A percentile compares a stretch with the other conserved stretches of the same genome.
These are phyloP conservation scores for Meripilus lineatus DNA, from an alignment of 1,284 basidiomycete species.

Conservation along the genomic window DNA sequence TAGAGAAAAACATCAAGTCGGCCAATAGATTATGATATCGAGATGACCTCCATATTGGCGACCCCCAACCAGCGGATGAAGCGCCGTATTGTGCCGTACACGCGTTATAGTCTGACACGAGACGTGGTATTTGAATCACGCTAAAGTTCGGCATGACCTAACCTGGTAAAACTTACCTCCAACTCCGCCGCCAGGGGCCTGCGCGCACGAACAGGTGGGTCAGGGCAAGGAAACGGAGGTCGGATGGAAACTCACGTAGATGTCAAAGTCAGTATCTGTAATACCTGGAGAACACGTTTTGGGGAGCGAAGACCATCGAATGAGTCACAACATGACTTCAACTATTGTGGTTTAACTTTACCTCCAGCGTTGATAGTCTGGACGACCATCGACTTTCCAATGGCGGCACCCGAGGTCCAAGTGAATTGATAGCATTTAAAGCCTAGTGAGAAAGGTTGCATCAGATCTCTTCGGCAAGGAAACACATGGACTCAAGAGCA, in stretches of 20 bases:
- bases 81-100: conserved; percentile 19
- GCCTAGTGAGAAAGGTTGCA: conserved; percentile 6
- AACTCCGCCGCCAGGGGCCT: conserved; percentile 17
- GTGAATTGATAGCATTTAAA: conserved; percentile 22
- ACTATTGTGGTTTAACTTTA: too few species aligned
- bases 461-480: not conserved
- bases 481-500: not conserved
- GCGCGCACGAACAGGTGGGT: not conserved
- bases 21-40: not conserved
- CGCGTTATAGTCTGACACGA: conserved; percentile 15
- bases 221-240: not conserved
- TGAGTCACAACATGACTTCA: not conserved
- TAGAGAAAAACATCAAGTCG: not conserved
- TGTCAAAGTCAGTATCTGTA: conserved; percentile 18
- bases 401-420: conserved; percentile 17
- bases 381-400: conserved; percentile 20
- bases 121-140: not conserved
- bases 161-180: conserved; percentile 13
- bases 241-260: conserved; percentile 12
- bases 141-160: not conserved
- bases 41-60: conserved; percentile 17
- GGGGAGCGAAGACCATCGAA: not conserved
- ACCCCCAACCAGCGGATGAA: conserved; percentile 17
- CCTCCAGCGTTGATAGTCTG: conserved; percentile 21
- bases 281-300: conserved; percentile 10